These are phyloP conservation scores for Globisporangium barbulae DNA, from an alignment of 352 stramenopile species.

Conservation along the genomic window DNA sequence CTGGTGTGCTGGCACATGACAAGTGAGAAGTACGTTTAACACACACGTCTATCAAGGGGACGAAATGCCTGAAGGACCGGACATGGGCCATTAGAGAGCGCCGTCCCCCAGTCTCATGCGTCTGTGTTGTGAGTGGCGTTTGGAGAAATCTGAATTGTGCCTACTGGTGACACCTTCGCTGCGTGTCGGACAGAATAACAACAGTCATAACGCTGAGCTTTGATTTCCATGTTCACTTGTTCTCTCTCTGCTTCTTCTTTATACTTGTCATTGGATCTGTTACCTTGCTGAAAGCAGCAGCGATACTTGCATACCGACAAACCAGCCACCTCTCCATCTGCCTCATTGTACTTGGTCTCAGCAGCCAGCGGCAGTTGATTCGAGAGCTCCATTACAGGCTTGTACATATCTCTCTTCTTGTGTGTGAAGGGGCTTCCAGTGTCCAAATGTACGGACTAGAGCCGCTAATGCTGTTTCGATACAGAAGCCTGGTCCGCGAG, in stretches of 20 bases:
- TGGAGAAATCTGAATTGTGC: too few relatives aligned
- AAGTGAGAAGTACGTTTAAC: too few relatives aligned
- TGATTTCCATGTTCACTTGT: not conserved
- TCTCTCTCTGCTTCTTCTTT: not conserved
- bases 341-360: not conserved
- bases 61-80: too few relatives aligned
- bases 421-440: not conserved
- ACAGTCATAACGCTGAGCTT: not conserved
- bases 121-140: not conserved
- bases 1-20: too few relatives aligned
- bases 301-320: not conserved
- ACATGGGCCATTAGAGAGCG: too few relatives aligned
- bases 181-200: not conserved
- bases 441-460: not conserved
- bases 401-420: not conserved
- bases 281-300: not conserved
- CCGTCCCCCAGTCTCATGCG: not conserved
- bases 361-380: not conserved
- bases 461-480: constrained; percentile 11
- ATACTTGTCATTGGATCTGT: not conserved
- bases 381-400: not conserved
- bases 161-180: not conserved
- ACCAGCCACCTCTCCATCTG: not conserved
- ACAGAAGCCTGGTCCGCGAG: constrained; percentile 11
- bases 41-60: too few relatives aligned